Base-by-base conservation (phyloP, 2,329 filamentous ascomycete species). In the Tolypocladium inflatum region DNA sequence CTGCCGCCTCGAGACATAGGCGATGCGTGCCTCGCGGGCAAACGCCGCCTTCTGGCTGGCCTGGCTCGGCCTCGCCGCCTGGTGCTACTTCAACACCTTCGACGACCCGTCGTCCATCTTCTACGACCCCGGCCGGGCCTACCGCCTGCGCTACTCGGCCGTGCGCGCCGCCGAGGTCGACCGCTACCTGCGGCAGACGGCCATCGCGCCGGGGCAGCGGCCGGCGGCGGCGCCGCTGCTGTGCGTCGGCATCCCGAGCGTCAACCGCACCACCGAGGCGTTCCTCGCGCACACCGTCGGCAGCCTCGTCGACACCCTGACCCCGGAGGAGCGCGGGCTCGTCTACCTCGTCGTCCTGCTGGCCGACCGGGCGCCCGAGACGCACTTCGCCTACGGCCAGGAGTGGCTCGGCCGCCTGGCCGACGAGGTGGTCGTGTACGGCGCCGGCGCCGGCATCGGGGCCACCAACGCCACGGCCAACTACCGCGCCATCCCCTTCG, bases 31-130 rank as follows among this genome's bases (percentile, higher is more conserved):
- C n/a, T 65, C 65, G 48, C 63, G 62, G 42, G 65, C 67, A 59
- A 72, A 71, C 63, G 61, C 63, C 41, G 62, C 58, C 63, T 72
- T 72, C 63, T 71, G 67, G 64, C 55, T 64, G 39, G 30, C 67
- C 38, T 72, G 68, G 69, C 54, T 68, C 33, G 53, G 56, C 23
- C 65, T 68, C 23, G 58, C 68, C 1, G 8, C 65, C 13, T 68
- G 66, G 60, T 67, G 67, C 62, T 68, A 63, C 57, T 59, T 63
- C 35, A 67, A 70, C 61, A 67, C 68, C 37, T 70, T 63, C 59
- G 70, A 72, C 59, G 70, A 72, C 60, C 70, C 70, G 7, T 68
- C 68, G 2, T 72, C 70, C 5, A 60, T 70, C 59, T 73, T 73
- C 61, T 73, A 67, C 63, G 61, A 68, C 59, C 60, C 62, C 35